Percentiles rank a stretch among this genome's conserved stretches.
Evolutionary conservation across 306 rosid species (phyloP).

Genomic region (Aeschynomene evenia): DNA sequence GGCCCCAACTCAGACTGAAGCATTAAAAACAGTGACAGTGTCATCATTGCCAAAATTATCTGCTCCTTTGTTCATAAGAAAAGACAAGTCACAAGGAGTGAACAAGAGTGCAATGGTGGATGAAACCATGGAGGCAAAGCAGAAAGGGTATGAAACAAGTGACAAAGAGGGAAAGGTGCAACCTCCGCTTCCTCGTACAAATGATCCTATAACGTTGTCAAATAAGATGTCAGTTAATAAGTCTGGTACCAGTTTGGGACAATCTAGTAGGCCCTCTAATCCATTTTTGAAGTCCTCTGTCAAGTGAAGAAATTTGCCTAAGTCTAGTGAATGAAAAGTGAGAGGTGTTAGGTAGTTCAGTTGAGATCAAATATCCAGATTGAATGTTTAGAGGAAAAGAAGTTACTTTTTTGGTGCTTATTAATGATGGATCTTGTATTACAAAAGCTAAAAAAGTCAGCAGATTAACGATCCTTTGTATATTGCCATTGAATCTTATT

Average conservation of each 20-base stretch:
- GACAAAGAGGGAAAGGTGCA: slow-evolving; percentile 40
- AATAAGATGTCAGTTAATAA: slow-evolving; percentile 42
- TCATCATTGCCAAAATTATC: slow-evolving; percentile 50
- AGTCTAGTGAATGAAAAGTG: background rate
- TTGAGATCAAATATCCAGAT: background rate
- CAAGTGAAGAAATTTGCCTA: slow-evolving; percentile 44
- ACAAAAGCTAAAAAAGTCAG: background rate
- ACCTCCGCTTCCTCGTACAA: slow-evolving; percentile 29
- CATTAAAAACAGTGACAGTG: slow-evolving; percentile 40
- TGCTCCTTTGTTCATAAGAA: slow-evolving; percentile 61
- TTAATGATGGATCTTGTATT: background rate
- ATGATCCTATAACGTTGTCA: slow-evolving; percentile 35
- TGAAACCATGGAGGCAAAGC: slow-evolving; percentile 39
- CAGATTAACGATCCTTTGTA: slow-evolving; percentile 16
- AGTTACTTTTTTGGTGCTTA: background rate
- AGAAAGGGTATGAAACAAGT: slow-evolving; percentile 25
- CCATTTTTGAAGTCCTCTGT: slow-evolving; percentile 80
- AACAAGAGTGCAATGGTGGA: slow-evolving; percentile 29
- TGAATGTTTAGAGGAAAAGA: background rate
- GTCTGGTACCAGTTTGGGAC: slow-evolving; percentile 43
- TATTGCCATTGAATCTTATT: slow-evolving; percentile 1
- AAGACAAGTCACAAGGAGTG: slow-evolving; percentile 51
- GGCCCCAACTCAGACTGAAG: slow-evolving; percentile 29
- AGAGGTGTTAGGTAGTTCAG: background rate
- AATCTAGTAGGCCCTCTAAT: slow-evolving; percentile 57